Base-by-base conservation (phyloP, 2,329 filamentous ascomycete species). In the Aspergillus fijiensis region DNA sequence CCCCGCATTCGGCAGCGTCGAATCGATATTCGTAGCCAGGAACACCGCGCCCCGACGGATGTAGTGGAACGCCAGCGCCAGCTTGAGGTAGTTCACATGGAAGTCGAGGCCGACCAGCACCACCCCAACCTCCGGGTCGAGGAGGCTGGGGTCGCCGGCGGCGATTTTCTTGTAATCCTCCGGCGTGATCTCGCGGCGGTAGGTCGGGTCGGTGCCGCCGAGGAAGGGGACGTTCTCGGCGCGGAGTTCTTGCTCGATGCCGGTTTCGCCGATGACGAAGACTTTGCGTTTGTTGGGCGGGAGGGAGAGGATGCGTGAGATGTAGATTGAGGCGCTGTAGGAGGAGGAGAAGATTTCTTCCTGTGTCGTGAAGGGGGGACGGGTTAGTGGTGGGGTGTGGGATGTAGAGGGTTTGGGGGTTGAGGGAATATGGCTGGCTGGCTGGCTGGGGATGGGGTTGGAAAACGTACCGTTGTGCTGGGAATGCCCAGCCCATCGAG, bases 321-420 rank as follows among this genome's bases (percentile, higher is more conserved):
- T 96, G 82, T 99, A 99, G 74, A 99, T 89, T 63, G 94, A 91
- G 47, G 95, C 88, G 66, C 92, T 96, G 84, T 99, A 99, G 45
- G 93, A 90, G 9, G 94, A 96, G 63, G 91, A 92, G 74, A 99
- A 99, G 67, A 99, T 90, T 80, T 99, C 95, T 72, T 98, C 92
- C 83, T 87, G 66, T 60, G 25, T 35, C 23, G 23, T 23, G 23
- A 23, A 4, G 23, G 23, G 23, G 23, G 1, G 23, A 4, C 3
- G 9, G 48, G 52, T 49, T 25, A 56, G 57, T 60, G 42, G 25
- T 25, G 50, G 16, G n/a, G 23, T 49, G 27, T 47, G n/a, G 47
- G 21, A 16, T 45, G 55, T 42, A n/a, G 16, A 49, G 51, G 35
- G 10, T 23, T 29, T 33, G 12, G 19, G 16, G 12, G 5, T n/a